Conservation (phyloP, 148 eudicot genomes). For the Camellia japonica region DNA sequence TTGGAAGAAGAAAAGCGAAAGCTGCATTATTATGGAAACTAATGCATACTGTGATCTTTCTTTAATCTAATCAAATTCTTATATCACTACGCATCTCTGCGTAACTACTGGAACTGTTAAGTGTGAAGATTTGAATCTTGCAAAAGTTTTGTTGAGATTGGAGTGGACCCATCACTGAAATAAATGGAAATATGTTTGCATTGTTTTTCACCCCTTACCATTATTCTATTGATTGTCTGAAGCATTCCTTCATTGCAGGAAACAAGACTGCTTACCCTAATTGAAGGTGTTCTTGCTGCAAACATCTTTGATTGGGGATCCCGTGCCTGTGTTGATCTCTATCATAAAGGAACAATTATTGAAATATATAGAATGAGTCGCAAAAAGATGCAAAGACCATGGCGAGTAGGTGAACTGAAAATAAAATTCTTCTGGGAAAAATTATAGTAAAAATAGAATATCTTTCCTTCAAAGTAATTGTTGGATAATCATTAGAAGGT, state of each 20-base stretch:
- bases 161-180: neutral
- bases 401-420: conserved; percentile 57
- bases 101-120: neutral
- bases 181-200: neutral
- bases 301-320: conserved; percentile 99
- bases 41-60: neutral
- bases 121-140: neutral
- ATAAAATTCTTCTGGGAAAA: neutral
- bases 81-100: neutral
- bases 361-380: conserved; percentile 99
- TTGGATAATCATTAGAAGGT: neutral
- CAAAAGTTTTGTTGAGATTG: neutral
- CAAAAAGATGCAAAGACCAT: conserved; percentile 95
- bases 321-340: conserved; percentile 98
- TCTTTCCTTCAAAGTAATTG: neutral
- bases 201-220: too few species aligned
- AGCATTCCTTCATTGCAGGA: conserved; percentile 50
- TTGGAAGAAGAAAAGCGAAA: neutral
- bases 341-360: conserved; percentile 92
- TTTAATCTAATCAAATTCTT: neutral
- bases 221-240: conserved; percentile 6
- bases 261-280: conserved; percentile 67
- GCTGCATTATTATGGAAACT: neutral
- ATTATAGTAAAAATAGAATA: neutral
- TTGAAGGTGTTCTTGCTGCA: conserved; percentile 98